Evolutionary conservation across 495 filamentous ascomycete species (phyloP).

Genomic region (Podospora sp.): DNA sequence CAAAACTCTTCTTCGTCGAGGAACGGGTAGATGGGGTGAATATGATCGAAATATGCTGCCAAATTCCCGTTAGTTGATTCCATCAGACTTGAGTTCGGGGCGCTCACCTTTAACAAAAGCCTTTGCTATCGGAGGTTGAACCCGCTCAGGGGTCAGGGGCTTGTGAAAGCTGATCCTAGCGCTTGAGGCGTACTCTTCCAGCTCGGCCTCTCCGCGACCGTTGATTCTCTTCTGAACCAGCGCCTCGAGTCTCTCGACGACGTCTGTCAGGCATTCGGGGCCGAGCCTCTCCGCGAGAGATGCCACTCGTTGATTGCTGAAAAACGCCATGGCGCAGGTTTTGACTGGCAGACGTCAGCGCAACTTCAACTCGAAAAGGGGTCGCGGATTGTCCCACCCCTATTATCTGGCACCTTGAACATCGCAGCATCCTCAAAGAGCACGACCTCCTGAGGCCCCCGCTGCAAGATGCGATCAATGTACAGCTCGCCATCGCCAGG

Average conservation of each 20-base stretch:
- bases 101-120: neutral
- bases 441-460: neutral
- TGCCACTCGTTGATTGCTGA: slow-evolving; percentile 2
- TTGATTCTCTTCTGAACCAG: neutral
- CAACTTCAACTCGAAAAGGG: neutral
- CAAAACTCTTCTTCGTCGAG: slow-evolving; percentile 8
- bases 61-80: neutral
- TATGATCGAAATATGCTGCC: neutral
- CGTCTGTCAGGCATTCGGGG: neutral
- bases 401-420: slow-evolving; percentile 1
- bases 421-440: neutral
- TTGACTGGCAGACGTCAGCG: neutral
- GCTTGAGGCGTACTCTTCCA: neutral
- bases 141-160: neutral
- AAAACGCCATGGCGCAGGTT: slow-evolving; percentile 2
- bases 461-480: neutral
- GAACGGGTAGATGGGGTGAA: neutral
- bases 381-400: neutral
- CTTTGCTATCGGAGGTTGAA: neutral
- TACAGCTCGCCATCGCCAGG: slow-evolving; percentile 1
- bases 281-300: slow-evolving; percentile 4
- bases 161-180: neutral
- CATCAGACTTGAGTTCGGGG: neutral
- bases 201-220: neutral
- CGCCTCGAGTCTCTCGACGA: neutral